Percentiles rank a stretch among this genome's conserved stretches.
phyloP scores from a whole-genome alignment of 176 grass and related monocot species.

The Sorghum bicolor region DNA sequence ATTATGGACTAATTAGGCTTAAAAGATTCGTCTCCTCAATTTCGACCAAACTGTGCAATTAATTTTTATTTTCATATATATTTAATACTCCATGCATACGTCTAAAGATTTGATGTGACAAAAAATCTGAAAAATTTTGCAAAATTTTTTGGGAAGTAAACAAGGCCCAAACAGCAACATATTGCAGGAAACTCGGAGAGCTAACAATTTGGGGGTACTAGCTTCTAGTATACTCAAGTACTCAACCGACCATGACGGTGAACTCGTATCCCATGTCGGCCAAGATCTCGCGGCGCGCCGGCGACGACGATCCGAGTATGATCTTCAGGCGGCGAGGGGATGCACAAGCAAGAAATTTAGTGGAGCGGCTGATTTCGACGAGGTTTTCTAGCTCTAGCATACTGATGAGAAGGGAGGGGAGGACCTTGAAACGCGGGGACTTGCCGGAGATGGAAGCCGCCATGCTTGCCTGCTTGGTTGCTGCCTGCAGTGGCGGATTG shows the following conservation, averaged over 20 bases:
- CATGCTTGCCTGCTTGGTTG: not conserved
- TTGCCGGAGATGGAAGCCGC: constrained; percentile 10
- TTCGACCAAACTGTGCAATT: too few relatives aligned
- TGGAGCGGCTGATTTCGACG: not conserved
- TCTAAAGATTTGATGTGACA: too few relatives aligned
- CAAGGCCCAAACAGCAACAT: not conserved
- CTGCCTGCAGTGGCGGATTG: not conserved
- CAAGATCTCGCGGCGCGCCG: constrained; percentile 63
- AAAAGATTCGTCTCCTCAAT: too few relatives aligned
- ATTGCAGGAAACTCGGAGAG: not conserved
- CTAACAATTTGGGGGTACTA: too few relatives aligned
- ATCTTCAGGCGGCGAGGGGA: constrained; percentile 29
- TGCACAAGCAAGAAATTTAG: not conserved
- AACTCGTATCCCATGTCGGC: constrained; percentile 73
- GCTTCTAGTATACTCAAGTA: not conserved
- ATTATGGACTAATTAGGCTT: too few relatives aligned
- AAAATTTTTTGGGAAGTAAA: too few relatives aligned
- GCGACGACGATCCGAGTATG: constrained; percentile 72
- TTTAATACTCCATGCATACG: too few relatives aligned
- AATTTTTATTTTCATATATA: too few relatives aligned
- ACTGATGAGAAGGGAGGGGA: not conserved
- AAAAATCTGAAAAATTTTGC: too few relatives aligned
- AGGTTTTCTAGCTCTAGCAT: not conserved
- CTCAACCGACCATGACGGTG: constrained; percentile 46
- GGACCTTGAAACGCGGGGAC: constrained; percentile 19